These are phyloP conservation scores for Eucalyptus coolabah DNA, from an alignment of 345 rosid species.

Conservation along the genomic window DNA sequence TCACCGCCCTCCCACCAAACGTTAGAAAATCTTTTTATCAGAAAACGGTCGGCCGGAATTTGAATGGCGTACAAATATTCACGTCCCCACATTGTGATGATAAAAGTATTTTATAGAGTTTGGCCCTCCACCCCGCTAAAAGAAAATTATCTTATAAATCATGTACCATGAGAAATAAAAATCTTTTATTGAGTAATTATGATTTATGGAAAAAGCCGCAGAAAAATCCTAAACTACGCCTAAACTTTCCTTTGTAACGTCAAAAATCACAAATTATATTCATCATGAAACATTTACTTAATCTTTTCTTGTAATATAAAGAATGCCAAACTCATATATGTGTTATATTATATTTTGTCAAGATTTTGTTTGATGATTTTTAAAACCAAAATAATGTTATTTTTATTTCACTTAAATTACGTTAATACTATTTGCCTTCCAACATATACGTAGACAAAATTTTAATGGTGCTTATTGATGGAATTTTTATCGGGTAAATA, in stretches of 20 bases:
- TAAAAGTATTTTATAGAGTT: not conserved
- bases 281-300: fast-evolving
- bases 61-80: not conserved
- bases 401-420: not conserved
- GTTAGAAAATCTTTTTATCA: not conserved
- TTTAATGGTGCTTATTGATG: not conserved
- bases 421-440: fast-evolving
- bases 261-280: too few species aligned
- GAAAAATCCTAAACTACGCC: too few species aligned
- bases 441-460: fast-evolving
- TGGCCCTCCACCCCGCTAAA: not conserved
- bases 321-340: fast-evolving
- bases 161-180: not conserved
- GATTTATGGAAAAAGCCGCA: not conserved
- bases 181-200: not conserved
- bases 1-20: not conserved
- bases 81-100: not conserved
- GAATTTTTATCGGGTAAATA: too few species aligned
- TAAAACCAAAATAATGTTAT: too few species aligned
- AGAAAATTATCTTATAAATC: not conserved
- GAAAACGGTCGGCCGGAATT: not conserved
- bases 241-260: too few species aligned
- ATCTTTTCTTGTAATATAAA: too few species aligned
- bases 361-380: too few species aligned
- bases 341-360: not conserved